phyloP scores from a whole-genome alignment of 208 protist genomes.

The Wallacemonas sp. region DNA sequence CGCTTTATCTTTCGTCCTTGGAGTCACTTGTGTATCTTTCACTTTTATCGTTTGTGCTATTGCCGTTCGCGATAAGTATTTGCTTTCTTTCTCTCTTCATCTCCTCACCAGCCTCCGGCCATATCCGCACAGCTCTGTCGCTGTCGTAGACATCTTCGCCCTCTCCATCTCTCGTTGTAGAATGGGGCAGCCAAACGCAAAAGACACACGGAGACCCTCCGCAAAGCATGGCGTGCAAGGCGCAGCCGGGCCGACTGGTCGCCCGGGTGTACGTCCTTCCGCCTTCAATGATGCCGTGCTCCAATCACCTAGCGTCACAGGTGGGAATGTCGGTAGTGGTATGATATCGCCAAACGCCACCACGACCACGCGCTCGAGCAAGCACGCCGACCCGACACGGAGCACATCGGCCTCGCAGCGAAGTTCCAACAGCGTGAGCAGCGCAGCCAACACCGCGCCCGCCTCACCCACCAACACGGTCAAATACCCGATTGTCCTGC shows the following conservation, averaged over 20 bases:
- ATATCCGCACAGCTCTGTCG: not conserved
- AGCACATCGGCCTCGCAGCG: not conserved
- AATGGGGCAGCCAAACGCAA: slow-evolving; percentile 74
- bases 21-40: no score
- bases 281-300: slow-evolving; percentile 43
- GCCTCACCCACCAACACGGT: slow-evolving; percentile 8
- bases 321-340: not conserved
- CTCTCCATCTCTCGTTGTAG: not conserved
- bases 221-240: slow-evolving; percentile 6
- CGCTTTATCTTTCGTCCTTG: no score
- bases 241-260: not conserved
- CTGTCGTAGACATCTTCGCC: not conserved
- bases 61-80: no score
- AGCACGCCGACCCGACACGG: slow-evolving; percentile 15
- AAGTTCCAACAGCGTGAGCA: slow-evolving; percentile 14
- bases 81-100: slow-evolving; percentile 15
- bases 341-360: not conserved
- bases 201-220: slow-evolving; percentile 44
- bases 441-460: not conserved
- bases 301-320: slow-evolving; percentile 11
- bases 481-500: slow-evolving; percentile 78
- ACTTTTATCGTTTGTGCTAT: no score
- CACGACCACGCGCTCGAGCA: not conserved
- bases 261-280: slow-evolving; percentile 34
- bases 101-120: not conserved